These are phyloP conservation scores for Trichoderma sp. DNA, from an alignment of 2,329 filamentous ascomycete species.

Conservation along the genomic window DNA sequence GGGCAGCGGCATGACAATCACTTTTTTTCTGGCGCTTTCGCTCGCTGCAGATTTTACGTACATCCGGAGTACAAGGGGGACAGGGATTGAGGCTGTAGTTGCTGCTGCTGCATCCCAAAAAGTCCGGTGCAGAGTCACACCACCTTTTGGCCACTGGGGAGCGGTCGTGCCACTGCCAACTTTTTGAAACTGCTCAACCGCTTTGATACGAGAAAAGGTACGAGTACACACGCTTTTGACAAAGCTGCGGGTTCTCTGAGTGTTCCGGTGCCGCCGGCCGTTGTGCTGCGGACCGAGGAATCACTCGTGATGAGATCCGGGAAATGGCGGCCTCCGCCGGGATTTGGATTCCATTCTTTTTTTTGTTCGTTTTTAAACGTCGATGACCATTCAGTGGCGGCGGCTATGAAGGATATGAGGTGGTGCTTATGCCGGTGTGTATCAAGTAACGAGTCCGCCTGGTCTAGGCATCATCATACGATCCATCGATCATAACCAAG, in stretches of 20 bases:
- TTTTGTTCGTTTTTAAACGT: not conserved
- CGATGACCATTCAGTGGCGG: not conserved
- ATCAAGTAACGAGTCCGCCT: not conserved
- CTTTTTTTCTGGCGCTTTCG: not conserved
- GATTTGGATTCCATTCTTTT: not conserved
- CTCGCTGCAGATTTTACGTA: not conserved
- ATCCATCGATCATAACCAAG: not conserved
- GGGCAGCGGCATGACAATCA: constrained; percentile 2
- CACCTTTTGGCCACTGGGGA: not conserved
- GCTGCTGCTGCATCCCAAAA: not conserved
- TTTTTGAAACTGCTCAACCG: not conserved
- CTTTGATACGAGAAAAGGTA: not conserved
- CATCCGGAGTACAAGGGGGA: not conserved
- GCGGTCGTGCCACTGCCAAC: not conserved
- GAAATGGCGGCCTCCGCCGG: constrained; percentile 11
- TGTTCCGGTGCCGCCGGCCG: not conserved
- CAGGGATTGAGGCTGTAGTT: not conserved
- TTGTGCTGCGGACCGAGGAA: not conserved
- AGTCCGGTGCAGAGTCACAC: constrained; percentile 3
- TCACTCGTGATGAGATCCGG: not conserved
- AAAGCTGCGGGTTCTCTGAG: not conserved
- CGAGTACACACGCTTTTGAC: not conserved
- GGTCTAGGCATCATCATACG: not conserved
- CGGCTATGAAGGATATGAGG: not conserved
- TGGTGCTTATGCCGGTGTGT: not conserved